These are phyloP conservation scores for Metarhizium brunneum DNA, from an alignment of 2,329 filamentous ascomycete species.

Conservation along the genomic window DNA sequence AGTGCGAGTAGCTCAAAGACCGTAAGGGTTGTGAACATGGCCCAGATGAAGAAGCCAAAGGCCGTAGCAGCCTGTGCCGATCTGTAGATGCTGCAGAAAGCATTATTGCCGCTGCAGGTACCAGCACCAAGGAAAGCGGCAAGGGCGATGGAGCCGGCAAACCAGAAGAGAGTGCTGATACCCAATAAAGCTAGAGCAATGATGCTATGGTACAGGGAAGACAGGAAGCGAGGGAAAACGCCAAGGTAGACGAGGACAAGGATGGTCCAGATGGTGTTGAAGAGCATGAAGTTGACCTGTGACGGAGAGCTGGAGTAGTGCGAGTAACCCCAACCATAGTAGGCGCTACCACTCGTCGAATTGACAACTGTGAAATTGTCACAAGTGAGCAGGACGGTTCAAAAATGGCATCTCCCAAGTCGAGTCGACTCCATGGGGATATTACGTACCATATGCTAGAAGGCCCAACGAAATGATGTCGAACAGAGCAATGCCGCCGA, in stretches of 20 bases:
- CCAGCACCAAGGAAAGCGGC: conserved; percentile 54
- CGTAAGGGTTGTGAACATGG: conserved; percentile 36
- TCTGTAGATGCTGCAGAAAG: conserved; percentile 38
- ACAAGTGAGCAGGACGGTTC: background rate
- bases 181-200: conserved; percentile 59
- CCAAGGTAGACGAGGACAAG: conserved; percentile 63
- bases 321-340: background rate
- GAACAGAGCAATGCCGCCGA: conserved; percentile 6
- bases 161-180: conserved; percentile 81
- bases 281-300: conserved; percentile 68
- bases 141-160: conserved; percentile 72
- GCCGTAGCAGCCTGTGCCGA: conserved; percentile 54
- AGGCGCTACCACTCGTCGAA: background rate
- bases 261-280: conserved; percentile 67
- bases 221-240: conserved; percentile 54
- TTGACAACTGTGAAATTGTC: conserved; percentile 7
- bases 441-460: conserved; percentile 6
- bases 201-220: conserved; percentile 51
- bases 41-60: conserved; percentile 58
- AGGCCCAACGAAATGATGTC: conserved; percentile 7
- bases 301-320: conserved; percentile 33
- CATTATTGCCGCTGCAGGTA: conserved; percentile 38
- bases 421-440: background rate
- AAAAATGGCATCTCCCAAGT: background rate
- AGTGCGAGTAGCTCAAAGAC: conserved; percentile 36